Evolutionary conservation across 2,329 filamentous ascomycete genomes (phyloP).

Genomic region (Fusarium chaquense): DNA sequence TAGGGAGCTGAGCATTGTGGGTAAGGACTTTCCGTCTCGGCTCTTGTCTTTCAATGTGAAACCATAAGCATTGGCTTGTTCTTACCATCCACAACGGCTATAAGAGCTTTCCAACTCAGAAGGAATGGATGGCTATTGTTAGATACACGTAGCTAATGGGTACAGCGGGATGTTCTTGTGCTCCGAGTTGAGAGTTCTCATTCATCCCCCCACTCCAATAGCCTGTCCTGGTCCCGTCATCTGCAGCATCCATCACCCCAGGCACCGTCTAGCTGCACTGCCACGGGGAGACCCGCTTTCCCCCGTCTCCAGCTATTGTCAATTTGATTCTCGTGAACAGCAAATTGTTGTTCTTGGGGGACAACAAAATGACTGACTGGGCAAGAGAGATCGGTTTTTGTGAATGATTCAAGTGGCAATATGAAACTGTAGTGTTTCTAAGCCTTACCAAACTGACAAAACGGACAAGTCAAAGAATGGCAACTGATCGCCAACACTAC

Average conservation of each 20-base stretch:
- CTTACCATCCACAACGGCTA: constrained; percentile 3
- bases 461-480: constrained; percentile 10
- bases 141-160: constrained; percentile 4
- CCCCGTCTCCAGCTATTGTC: constrained; percentile 8
- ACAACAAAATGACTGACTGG: too few species aligned
- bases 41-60: constrained; percentile 21
- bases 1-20: constrained; percentile 19
- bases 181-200: background rate
- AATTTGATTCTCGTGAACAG: constrained; percentile 25
- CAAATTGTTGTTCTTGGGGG: background rate
- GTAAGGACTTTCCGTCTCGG: constrained; percentile 29
- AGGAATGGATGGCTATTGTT: constrained; percentile 2
- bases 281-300: constrained; percentile 36
- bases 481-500: constrained; percentile 32
- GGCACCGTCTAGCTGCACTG: constrained; percentile 32
- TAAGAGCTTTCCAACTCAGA: background rate
- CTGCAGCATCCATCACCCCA: constrained; percentile 33
- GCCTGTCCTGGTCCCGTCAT: constrained; percentile 4
- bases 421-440: constrained; percentile 15
- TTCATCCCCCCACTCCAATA: constrained; percentile 3
- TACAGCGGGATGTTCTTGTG: constrained; percentile 1
- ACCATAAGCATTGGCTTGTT: constrained; percentile 9
- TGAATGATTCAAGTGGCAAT: constrained; percentile 1
- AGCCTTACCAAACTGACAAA: background rate
- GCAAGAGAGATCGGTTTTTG: background rate